Evolutionary conservation across 306 rosid species (phyloP), one percentile per base, ranked within the genome.

Genomic region (Coriaria nepalensis): DNA sequence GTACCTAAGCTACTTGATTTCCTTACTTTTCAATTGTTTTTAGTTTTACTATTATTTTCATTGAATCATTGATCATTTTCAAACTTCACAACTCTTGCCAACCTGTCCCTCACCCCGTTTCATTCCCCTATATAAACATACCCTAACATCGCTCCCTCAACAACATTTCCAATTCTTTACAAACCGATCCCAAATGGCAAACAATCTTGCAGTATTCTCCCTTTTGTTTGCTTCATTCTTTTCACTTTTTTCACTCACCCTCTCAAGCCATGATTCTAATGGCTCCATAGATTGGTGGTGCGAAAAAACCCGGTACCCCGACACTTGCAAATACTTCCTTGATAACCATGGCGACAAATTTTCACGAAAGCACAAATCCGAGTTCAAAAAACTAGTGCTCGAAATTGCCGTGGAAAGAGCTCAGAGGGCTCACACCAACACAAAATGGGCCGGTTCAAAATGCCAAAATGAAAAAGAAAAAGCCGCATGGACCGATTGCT

Each of bases 401-500:
- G 32, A 47, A 42, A 42, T 60, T 6, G 62, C 88, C 10, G 10
- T 76, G 55, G 54, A 68, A 6, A 51, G 50, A 8, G 70, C 88
- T 1, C 32, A 64, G 3, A 62, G 51, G 12, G 74, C 76, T 2
- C 67, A 70, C 10, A 55, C 33, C 29, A 64, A 59, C 50, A 49
- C 57, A 61, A 62, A 54, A 44, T 51, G 71, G 64, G 67, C 76
- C 2, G 76, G 78, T 6, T 36, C 58, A 0, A 80, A 64, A 50
- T 73, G 76, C 15, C 49, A 57, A 45, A 67, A 45, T 48, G 34
- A 12, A 8, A 53, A 47, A n/a, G 83, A 80, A 59, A 64, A 49
- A 40, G 69, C 71, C 3, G 78, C 76, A 0, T 80, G 78, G 83
- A 13, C 45, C 34, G 80, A 80, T 10, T 80, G 88, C 35, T 10